These are phyloP conservation scores for Cytospora leucostoma DNA, from an alignment of 2,329 filamentous ascomycete species.

Conservation along the genomic window DNA sequence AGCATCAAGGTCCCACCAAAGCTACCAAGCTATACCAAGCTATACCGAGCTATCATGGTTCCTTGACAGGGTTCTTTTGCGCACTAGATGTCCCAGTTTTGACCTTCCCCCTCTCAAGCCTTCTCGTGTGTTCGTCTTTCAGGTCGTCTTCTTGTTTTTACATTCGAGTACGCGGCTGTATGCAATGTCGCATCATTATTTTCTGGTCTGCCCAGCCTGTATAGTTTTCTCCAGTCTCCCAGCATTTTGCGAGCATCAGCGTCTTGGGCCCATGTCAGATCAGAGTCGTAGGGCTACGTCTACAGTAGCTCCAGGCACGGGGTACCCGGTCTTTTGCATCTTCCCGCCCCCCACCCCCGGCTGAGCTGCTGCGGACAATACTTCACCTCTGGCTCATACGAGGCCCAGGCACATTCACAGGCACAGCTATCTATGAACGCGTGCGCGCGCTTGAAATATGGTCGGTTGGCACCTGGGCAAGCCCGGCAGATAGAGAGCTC, in stretches of 20 bases:
- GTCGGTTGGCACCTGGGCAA: not conserved
- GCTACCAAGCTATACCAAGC: too few species aligned
- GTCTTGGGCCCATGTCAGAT: not conserved
- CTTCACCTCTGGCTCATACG: too few species aligned
- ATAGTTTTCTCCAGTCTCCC: too few species aligned
- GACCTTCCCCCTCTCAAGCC: not conserved
- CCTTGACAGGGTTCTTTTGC: not conserved
- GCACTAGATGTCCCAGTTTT: not conserved
- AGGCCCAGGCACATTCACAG: too few species aligned
- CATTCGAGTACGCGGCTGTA: not conserved
- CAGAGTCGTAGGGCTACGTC: not conserved
- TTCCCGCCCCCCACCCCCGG: not conserved
- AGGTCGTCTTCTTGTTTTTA: not conserved
- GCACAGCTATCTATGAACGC: too few species aligned
- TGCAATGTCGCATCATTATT: not conserved
- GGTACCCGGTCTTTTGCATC: not conserved
- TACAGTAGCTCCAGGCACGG: conserved; percentile 1
- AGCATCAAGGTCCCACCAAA: not conserved
- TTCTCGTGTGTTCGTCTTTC: not conserved
- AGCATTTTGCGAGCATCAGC: too few species aligned
- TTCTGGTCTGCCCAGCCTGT: not conserved
- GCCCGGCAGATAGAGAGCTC: not conserved
- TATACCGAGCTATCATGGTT: not conserved
- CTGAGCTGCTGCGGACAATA: not conserved
- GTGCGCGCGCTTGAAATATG: not conserved